Evolutionary conservation across 2,329 filamentous ascomycete genomes (phyloP).

Genomic region (Colletotrichum sp.): DNA sequence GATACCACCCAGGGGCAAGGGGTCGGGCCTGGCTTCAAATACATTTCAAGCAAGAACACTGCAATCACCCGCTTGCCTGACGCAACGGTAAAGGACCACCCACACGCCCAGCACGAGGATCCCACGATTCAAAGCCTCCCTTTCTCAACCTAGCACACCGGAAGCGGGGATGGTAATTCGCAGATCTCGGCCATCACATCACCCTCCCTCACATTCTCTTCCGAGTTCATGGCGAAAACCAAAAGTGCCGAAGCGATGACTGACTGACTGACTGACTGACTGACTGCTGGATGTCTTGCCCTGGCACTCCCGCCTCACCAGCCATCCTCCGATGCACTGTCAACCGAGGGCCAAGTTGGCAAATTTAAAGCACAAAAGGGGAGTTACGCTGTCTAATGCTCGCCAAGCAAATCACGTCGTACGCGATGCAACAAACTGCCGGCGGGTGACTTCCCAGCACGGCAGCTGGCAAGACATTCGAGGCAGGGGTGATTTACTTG

Average conservation of each 20-base stretch:
- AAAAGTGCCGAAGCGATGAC: background rate
- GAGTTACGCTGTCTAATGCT: background rate
- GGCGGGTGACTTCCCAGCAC: constrained; percentile 17
- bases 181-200: constrained; percentile 1
- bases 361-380: background rate
- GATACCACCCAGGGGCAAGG: background rate
- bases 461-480: constrained; percentile 15
- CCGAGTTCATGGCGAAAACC: background rate
- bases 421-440: constrained; percentile 19
- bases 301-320: background rate
- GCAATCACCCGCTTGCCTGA: background rate
- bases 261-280: background rate
- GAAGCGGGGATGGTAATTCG: background rate
- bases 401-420: constrained; percentile 13
- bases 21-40: background rate
- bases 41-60: background rate
- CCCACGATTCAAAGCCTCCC: background rate
- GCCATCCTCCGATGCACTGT: background rate
- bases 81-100: background rate
- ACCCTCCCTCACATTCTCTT: background rate
- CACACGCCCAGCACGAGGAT: background rate
- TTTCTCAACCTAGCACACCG: background rate
- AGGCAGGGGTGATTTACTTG: background rate
- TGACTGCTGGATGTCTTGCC: background rate
- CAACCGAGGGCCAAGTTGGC: background rate